A percentile compares a stretch with the other conserved stretches of the same genome.
Evolutionary conservation across 805 yeast genomes (phyloP).

Genomic region (Lipomyces sp.): DNA sequence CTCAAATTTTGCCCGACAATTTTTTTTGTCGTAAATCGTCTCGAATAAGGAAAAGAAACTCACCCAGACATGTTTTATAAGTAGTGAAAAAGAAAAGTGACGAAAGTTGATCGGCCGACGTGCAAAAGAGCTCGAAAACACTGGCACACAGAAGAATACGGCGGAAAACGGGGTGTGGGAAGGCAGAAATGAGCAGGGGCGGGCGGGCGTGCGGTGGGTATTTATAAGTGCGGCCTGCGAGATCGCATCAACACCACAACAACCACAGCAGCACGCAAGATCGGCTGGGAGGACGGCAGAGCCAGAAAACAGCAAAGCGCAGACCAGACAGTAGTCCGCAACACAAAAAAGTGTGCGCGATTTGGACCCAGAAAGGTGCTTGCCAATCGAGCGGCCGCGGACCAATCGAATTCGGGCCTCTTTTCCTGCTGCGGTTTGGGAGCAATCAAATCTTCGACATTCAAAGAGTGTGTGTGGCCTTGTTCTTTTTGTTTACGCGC

Average conservation of each 20-base stretch:
- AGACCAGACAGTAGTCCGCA: no score
- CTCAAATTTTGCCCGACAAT: not conserved
- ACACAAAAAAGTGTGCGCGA: no score
- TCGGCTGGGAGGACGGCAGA: not conserved
- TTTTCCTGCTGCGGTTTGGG: no score
- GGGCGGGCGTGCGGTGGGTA: conserved; percentile 8
- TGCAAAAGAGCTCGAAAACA: not conserved
- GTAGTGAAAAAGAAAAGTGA: not conserved
- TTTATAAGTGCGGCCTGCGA: conserved; percentile 9
- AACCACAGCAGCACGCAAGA: not conserved
- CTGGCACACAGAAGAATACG: not conserved
- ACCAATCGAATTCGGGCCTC: no score
- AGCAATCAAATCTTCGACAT: no score
- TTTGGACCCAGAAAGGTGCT: no score
- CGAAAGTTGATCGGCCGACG: not conserved
- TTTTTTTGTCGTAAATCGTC: not conserved
- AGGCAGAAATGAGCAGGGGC: not conserved
- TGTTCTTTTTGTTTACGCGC: no score
- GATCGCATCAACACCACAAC: conserved; percentile 1
- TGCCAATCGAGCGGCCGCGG: no score
- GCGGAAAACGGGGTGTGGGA: not conserved
- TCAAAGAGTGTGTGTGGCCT: no score
- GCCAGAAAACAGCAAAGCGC: not conserved
- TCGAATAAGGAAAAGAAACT: conserved; percentile 1
- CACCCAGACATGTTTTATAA: conserved; percentile 29